phyloP scores from a whole-genome alignment of 768 basidiomycete genomes.

The Lactarius hengduanensis region DNA sequence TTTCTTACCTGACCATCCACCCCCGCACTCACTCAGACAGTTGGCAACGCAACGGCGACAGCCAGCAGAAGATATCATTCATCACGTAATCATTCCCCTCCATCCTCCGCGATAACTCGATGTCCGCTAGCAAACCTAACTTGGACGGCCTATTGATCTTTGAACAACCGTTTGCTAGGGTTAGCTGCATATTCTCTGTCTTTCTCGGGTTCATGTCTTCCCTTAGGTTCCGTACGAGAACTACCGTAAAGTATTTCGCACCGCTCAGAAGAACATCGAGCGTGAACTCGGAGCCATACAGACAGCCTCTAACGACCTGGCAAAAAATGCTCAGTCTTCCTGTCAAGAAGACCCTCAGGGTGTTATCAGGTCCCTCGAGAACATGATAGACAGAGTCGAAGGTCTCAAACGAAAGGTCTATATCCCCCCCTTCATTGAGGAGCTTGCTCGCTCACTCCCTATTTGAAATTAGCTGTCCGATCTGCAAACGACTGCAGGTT shows the following conservation, averaged over 20 bases:
- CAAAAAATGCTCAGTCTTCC: constrained; percentile 42
- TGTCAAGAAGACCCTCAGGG: constrained; percentile 47
- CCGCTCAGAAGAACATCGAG: constrained; percentile 78
- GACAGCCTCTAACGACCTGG: constrained; percentile 57
- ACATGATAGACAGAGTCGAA: constrained; percentile 73
- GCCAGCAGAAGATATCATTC: not conserved
- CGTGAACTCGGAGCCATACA: constrained; percentile 68
- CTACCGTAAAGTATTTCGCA: constrained; percentile 83
- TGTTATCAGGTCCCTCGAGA: constrained; percentile 60
- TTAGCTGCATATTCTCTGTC: constrained; percentile 36
- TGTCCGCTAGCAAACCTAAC: constrained; percentile 52
- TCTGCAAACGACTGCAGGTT: constrained; percentile 45
- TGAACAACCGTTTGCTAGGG: constrained; percentile 80
- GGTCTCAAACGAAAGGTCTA: constrained; percentile 86
- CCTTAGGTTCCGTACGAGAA: constrained; percentile 85
- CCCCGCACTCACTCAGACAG: not conserved
- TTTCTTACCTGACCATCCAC: not conserved
- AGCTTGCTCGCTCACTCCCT: constrained; percentile 11
- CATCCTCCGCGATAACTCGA: constrained; percentile 17
- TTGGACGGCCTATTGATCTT: constrained; percentile 75
- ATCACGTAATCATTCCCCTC: constrained; percentile 16
- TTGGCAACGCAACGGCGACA: not conserved
- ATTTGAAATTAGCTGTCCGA: constrained; percentile 45
- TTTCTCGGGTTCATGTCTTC: not conserved
- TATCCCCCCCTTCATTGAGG: not conserved